A percentile compares a stretch with the other conserved stretches of the same genome.
These are phyloP conservation scores for Diutina ranongensis DNA, from an alignment of 1,139 yeast genomes.

Conservation along the genomic window DNA sequence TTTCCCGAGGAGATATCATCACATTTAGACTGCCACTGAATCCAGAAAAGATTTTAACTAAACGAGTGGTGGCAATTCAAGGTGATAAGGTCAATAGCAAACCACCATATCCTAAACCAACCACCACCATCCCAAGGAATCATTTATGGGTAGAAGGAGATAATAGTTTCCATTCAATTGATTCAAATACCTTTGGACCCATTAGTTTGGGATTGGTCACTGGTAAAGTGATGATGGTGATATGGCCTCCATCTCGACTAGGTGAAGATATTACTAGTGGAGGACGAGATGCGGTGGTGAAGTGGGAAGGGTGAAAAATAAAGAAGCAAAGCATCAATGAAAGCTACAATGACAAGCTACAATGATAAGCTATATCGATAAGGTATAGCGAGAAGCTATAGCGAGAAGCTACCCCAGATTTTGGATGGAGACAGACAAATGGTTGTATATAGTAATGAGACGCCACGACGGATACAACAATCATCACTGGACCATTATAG, in stretches of 20 bases:
- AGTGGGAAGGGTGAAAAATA: too few species aligned
- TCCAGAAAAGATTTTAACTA: constrained; percentile 63
- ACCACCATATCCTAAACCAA: constrained; percentile 50
- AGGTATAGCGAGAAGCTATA: too few species aligned
- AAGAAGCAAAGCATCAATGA: too few species aligned
- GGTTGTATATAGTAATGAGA: too few species aligned
- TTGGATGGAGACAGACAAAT: too few species aligned
- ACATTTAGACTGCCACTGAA: constrained; percentile 69
- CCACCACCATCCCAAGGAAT: constrained; percentile 56
- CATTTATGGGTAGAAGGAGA: constrained; percentile 97
- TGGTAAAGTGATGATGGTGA: constrained; percentile 54
- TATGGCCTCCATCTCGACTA: constrained; percentile 55
- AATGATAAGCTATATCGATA: too few species aligned
- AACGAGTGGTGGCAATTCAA: constrained; percentile 63
- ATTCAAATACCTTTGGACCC: constrained; percentile 80
- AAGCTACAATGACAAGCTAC: too few species aligned
- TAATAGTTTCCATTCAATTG: constrained; percentile 69
- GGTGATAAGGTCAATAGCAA: constrained; percentile 57
- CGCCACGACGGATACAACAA: too few species aligned
- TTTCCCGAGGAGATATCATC: constrained; percentile 60
- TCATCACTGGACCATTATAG: too few species aligned
- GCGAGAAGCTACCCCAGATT: too few species aligned
- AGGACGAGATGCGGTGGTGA: not conserved
- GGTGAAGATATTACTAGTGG: constrained; percentile 4
- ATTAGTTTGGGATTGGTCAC: constrained; percentile 65